Evolutionary conservation across 257 asterid genomes (phyloP).

Genomic region (Solanum lignicaule): DNA sequence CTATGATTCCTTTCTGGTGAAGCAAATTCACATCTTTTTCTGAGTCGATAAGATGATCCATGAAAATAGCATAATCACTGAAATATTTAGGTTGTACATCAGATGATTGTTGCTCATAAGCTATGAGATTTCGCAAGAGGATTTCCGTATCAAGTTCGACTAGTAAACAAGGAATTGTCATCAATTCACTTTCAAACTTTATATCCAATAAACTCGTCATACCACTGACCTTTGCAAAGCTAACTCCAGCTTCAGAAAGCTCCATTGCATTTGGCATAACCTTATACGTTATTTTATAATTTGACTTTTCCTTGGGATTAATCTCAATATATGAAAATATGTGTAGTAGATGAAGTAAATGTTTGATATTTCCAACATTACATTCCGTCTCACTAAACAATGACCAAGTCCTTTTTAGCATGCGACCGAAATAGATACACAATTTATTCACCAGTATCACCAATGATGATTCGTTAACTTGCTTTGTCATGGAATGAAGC

Average conservation of each 20-base stretch:
- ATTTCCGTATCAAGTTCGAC: not conserved
- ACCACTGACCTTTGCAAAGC: not conserved
- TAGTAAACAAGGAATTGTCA: not conserved
- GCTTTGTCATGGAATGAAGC: not conserved
- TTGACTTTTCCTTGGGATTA: no score
- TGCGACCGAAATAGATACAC: not conserved
- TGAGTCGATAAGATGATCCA: constrained; percentile 5
- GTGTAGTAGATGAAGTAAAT: not conserved
- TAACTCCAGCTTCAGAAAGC: not conserved
- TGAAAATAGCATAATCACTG: not conserved
- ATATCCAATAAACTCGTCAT: constrained; percentile 1
- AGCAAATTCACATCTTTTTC: not conserved
- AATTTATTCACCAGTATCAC: not conserved
- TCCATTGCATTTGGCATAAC: not conserved
- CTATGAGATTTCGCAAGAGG: not conserved
- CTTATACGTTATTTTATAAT: no score
- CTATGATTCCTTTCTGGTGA: not conserved
- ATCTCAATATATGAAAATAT: not conserved
- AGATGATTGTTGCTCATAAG: constrained; percentile 6
- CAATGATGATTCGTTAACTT: not conserved
- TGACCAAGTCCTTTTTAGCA: not conserved
- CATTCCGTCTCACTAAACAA: not conserved
- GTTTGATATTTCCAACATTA: not conserved
- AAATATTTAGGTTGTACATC: not conserved
- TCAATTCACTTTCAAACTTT: not conserved